phyloP scores from a whole-genome alignment of 305 asterid species.

The Fraxinus nigra region DNA sequence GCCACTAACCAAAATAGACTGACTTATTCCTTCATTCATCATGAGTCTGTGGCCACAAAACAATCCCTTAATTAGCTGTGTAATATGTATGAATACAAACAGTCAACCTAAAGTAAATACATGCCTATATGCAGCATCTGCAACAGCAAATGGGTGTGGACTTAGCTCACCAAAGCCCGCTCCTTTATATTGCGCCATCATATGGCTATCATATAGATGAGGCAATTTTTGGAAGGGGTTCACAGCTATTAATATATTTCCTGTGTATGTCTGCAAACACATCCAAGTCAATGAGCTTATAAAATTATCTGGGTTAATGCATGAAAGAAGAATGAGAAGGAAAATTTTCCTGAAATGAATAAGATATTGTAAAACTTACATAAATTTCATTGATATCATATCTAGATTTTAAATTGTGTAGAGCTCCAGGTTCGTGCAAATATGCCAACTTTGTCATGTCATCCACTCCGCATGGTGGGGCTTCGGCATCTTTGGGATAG shows the following conservation, averaged over 20 bases:
- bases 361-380: conserved; percentile 40
- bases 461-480: conserved; percentile 88
- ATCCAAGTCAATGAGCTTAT: conserved; percentile 20
- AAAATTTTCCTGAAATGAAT: not conserved
- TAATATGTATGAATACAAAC: not conserved
- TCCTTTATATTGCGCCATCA: conserved; percentile 92
- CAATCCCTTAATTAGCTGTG: conserved; percentile 8
- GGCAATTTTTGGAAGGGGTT: conserved; percentile 89
- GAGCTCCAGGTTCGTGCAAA: conserved; percentile 89
- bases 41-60: conserved; percentile 51
- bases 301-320: conserved; percentile 14
- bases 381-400: conserved; percentile 90
- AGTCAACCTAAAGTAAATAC: conserved; percentile 24
- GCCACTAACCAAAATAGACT: conserved; percentile 83
- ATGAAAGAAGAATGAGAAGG: not conserved
- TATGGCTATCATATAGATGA: conserved; percentile 82
- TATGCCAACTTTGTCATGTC: conserved; percentile 92
- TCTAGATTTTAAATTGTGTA: conserved; percentile 67
- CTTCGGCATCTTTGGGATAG: conserved; percentile 76
- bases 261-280: conserved; percentile 66
- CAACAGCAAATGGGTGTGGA: conserved; percentile 92
- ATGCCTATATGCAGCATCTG: conserved; percentile 91
- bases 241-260: conserved; percentile 81
- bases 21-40: conserved; percentile 78
- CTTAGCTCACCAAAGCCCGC: conserved; percentile 89